Evolutionary conservation across 345 rosid species (phyloP).

Genomic region (Syzygium aqueum): DNA sequence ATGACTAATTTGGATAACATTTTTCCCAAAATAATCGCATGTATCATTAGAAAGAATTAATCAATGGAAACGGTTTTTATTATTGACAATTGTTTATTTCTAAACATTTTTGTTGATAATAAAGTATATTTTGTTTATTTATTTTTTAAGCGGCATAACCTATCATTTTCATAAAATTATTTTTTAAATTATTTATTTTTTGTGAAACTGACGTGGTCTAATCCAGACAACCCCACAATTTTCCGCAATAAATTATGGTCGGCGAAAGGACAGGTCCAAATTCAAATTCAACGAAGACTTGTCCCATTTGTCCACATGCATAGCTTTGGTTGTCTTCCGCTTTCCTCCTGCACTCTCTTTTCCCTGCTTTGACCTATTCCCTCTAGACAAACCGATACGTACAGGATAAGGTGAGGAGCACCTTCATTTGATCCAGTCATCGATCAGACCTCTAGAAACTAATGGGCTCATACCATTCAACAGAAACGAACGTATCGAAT

Average conservation of each 20-base stretch:
- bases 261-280: accelerated
- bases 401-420: neutral
- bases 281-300: neutral
- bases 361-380: neutral
- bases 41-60: neutral
- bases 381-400: neutral
- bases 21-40: accelerated
- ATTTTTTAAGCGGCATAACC: no score
- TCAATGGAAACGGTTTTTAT: neutral
- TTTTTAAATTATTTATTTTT: accelerated
- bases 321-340: neutral
- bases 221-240: neutral
- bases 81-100: accelerated
- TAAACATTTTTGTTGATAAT: neutral
- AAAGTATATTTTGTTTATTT: no score
- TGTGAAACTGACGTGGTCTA: neutral
- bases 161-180: neutral
- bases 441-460: neutral
- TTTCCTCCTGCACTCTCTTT: neutral
- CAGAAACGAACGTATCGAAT: neutral
- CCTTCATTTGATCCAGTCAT: neutral
- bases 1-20: neutral
- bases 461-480: neutral
- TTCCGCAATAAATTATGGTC: neutral
- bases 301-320: neutral